phyloP scores from a whole-genome alignment of 2,329 filamentous ascomycete species.

The Trichoderma breve region DNA sequence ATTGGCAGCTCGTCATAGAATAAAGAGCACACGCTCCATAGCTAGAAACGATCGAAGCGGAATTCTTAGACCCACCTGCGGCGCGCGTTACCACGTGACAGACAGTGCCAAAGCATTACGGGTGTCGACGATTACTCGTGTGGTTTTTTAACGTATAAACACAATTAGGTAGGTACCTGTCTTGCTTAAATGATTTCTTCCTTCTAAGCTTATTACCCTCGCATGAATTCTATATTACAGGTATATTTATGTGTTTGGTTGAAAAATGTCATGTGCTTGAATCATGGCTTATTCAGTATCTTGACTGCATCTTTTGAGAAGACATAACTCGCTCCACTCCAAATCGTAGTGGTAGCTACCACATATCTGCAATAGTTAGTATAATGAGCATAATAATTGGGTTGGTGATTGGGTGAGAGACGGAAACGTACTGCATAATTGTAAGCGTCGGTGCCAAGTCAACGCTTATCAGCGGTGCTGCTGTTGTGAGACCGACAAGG shows the following conservation, averaged over 20 bases:
- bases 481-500: slow-evolving; percentile 80
- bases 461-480: slow-evolving; percentile 69
- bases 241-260: background rate
- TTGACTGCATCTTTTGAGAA: slow-evolving; percentile 89
- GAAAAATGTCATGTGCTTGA: background rate
- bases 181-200: background rate
- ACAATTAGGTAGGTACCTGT: background rate
- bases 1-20: background rate
- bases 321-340: slow-evolving; percentile 91
- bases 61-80: background rate
- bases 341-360: slow-evolving; percentile 66
- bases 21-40: background rate
- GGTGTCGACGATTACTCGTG: background rate
- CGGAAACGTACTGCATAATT: slow-evolving; percentile 59
- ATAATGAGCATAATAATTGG: background rate
- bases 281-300: slow-evolving; percentile 46
- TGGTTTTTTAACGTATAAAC: background rate
- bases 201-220: background rate
- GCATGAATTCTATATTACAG: slow-evolving; percentile 1
- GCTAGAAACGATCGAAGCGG: background rate
- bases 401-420: background rate
- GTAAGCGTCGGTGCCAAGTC: slow-evolving; percentile 56
- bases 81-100: background rate
- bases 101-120: background rate
- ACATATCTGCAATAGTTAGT: background rate